Evolutionary conservation across 208 protist genomes (phyloP).

Genomic region (Acanthamoeba royreba): DNA sequence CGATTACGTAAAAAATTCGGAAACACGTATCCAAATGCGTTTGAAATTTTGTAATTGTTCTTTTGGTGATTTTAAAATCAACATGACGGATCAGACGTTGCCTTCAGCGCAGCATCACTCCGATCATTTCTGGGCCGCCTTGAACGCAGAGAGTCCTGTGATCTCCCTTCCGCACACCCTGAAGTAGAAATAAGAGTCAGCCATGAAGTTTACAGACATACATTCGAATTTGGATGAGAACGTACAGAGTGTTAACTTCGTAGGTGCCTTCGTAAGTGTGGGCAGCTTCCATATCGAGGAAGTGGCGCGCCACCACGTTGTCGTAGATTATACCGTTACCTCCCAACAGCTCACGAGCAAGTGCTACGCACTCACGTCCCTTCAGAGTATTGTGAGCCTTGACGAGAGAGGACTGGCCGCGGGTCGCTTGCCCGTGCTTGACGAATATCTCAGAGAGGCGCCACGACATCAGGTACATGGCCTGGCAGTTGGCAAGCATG

Average conservation of each 20-base stretch:
- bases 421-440: conserved; percentile 2
- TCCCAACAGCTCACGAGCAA: conserved; percentile 40
- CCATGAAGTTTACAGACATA: background rate
- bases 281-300: conserved; percentile 55
- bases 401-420: conserved; percentile 46
- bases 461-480: conserved; percentile 47
- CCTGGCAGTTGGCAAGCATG: conserved; percentile 43
- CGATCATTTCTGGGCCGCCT: background rate
- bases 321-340: conserved; percentile 56
- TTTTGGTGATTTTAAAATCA: too few relatives aligned
- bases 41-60: too few relatives aligned
- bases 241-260: conserved; percentile 57
- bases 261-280: conserved; percentile 61
- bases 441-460: conserved; percentile 40
- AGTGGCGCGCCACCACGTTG: conserved; percentile 36
- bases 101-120: too few relatives aligned
- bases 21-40: too few relatives aligned
- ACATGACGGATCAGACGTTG: too few relatives aligned
- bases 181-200: background rate
- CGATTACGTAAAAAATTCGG: too few relatives aligned
- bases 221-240: background rate
- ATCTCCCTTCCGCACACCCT: conserved; percentile 49
- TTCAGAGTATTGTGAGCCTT: conserved; percentile 28
- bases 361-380: conserved; percentile 5
- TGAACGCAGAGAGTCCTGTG: conserved; percentile 46